Percentiles rank a stretch among this genome's conserved stretches.
These are phyloP conservation scores for Helianthus annuus DNA, from an alignment of 129 eudicot species.

Conservation along the genomic window HanXRQr2.0-SUNRISE NC_035437.2:18449290-18449789, in stretches of 20 bases:
- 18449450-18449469: background rate
- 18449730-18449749: constrained; percentile 52
- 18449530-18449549: constrained; percentile 85
- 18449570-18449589: constrained; percentile 92
- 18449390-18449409: constrained; percentile 95
- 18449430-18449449: background rate
- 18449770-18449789: constrained; percentile 99
- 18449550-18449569: constrained; percentile 75
- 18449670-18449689: background rate
- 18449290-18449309: constrained; percentile 64
- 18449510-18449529: constrained; percentile 99
- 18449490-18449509: background rate
- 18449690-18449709: background rate
- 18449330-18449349: constrained; percentile 77
- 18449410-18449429: constrained; percentile 40
- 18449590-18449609: constrained; percentile 85
- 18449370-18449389: constrained; percentile 91
- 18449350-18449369: constrained; percentile 76
- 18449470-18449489: background rate
- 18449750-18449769: constrained; percentile 98
- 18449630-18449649: constrained; percentile 88
- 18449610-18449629: constrained; percentile 88
- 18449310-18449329: constrained; percentile 84
- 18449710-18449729: constrained; percentile 27
- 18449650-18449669: constrained; percentile 13